Conservation (phyloP, 2,329 filamentous ascomycete genomes). For the Alternaria infectoria region DNA sequence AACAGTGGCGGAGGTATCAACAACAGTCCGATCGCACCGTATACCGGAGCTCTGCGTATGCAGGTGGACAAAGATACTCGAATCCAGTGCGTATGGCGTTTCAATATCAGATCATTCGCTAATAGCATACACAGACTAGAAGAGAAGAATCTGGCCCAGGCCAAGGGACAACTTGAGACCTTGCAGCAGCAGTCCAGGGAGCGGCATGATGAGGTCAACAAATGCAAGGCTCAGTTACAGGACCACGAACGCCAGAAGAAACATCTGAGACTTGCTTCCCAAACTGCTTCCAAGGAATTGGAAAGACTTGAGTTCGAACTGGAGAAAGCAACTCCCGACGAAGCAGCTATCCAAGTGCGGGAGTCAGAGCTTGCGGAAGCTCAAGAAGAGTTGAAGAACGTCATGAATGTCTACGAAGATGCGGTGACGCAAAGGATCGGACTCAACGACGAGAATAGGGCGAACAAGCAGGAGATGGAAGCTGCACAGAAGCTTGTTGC, state of each 20-base stretch:
- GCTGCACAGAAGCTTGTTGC: constrained; percentile 33
- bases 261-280: constrained; percentile 62
- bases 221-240: constrained; percentile 57
- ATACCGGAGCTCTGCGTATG: constrained; percentile 70
- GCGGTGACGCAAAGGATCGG: constrained; percentile 52
- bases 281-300: constrained; percentile 67
- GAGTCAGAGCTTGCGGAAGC: constrained; percentile 21
- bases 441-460: constrained; percentile 46
- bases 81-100: constrained; percentile 54
- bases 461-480: constrained; percentile 42
- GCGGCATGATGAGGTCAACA: constrained; percentile 50
- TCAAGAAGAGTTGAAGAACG: constrained; percentile 62
- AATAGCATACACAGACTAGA: constrained; percentile 45
- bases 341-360: constrained; percentile 57
- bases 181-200: constrained; percentile 43
- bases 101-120: neutral
- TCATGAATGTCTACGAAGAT: constrained; percentile 60
- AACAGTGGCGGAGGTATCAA: constrained; percentile 55
- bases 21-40: constrained; percentile 61
- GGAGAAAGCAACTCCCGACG: constrained; percentile 64
- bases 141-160: constrained; percentile 53
- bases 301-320: constrained; percentile 71
- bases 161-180: constrained; percentile 53
- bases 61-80: constrained; percentile 75
- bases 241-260: constrained; percentile 57